Conservation (phyloP, 1,284 basidiomycete species). For the Anthracocystis panici-leucophaei region DNA sequence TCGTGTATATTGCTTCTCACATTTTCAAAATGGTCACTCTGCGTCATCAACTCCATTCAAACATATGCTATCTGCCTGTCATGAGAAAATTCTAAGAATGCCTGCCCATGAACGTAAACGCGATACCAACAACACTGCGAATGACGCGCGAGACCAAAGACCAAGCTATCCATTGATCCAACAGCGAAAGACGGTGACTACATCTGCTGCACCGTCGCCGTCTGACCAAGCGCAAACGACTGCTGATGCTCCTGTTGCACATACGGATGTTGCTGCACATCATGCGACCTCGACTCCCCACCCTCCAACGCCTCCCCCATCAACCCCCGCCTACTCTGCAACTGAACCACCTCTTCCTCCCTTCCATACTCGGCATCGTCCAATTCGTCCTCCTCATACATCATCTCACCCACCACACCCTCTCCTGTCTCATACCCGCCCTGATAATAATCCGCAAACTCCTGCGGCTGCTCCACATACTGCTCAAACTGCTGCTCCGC, state of each 20-base stretch:
- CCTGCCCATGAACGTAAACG: background rate
- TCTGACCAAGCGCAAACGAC: background rate
- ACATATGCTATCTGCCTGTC: background rate
- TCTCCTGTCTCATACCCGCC: conserved; percentile 5
- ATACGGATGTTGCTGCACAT: background rate
- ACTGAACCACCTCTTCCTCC: conserved; percentile 31
- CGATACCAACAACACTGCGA: background rate
- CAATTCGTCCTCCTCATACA: conserved; percentile 29
- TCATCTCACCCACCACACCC: background rate
- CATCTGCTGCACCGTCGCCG: conserved; percentile 7
- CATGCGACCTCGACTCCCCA: conserved; percentile 5
- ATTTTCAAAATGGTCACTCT: conserved; percentile 11
- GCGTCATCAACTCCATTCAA: background rate
- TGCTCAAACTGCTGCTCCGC: conserved; percentile 7
- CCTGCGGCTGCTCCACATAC: conserved; percentile 17
- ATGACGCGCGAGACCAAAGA: background rate
- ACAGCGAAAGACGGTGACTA: background rate
- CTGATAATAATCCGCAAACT: conserved; percentile 42
- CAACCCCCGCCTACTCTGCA: conserved; percentile 26
- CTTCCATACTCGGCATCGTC: conserved; percentile 19
- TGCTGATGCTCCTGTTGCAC: conserved; percentile 5
- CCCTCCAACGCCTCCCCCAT: conserved; percentile 22
- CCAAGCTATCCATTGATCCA: background rate
- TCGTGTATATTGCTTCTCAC: conserved; percentile 9
- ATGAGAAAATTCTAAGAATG: background rate